Base-by-base conservation (phyloP, 202 grass and related monocot genomes). In the Alloteropsis angusta region DNA sequence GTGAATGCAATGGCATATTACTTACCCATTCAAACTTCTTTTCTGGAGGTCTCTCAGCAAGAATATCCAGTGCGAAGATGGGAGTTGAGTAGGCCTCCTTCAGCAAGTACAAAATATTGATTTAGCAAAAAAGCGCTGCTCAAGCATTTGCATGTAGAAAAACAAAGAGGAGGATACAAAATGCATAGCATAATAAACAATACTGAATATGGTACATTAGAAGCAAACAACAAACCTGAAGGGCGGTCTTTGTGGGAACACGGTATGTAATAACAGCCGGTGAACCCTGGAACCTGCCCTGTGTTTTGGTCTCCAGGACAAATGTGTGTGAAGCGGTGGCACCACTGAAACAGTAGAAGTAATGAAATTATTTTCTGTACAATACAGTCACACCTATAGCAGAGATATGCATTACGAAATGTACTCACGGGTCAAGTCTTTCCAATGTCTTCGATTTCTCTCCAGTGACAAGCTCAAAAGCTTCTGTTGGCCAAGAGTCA, bases 21-120 rank as follows among this genome's bases (percentile, higher is more conserved):
- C 86, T 93, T 64, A 99, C 96, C 92, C 90, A 99, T 77, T 93
- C 92, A 77, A 98, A 98, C 84, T 93, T 95, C 96, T 95, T 92
- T 60, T 84, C 87, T 9, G 96, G 90, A 82, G 79, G 90, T 55
- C 84, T 95, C 48, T 91, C 92, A 9, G 96, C 92, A 25, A 98
- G 90, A 85, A 99, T 89, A 80, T 96, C 92, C 41, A 99, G 67
- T 1, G 88, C 76, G 68, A 55, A 90, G 68, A 99, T 88, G 43
- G 96, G 96, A 65, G 89, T 87, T 36, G 92, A 99, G 73, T 87
- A 93, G 17, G 96, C 92, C 86, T 95, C 92, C 92, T 99, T 65
- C 38, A 91, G 44, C n/a, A 73, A 45, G 25, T 7, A 80, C 12
- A 84, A 86, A 71, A 74, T 71, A 58, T 42, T 19, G 64, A 30